Conservation (phyloP, 78 protist genomes). For the Speleostelium caveatum region DNA sequence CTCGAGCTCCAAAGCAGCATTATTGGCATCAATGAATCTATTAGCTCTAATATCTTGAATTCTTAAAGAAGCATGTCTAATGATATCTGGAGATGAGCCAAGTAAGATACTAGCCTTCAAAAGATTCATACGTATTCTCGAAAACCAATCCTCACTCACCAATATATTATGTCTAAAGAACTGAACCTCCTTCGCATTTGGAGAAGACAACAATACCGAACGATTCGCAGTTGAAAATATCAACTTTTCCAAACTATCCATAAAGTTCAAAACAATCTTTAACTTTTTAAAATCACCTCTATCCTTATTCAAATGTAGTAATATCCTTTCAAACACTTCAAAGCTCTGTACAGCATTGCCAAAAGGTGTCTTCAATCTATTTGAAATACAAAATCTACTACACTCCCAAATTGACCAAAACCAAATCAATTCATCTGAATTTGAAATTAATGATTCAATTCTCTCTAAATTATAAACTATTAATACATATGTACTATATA, state of each 20-base stretch:
- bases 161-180: constrained; percentile 45
- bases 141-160: constrained; percentile 78
- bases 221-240: constrained; percentile 68
- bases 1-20: constrained; percentile 44
- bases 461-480: constrained; percentile 1
- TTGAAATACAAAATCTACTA: constrained; percentile 44
- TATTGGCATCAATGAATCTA: constrained; percentile 29
- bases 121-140: constrained; percentile 44
- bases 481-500: too few relatives aligned
- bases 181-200: constrained; percentile 8
- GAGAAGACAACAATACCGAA: constrained; percentile 18
- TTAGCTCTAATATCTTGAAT: constrained; percentile 43
- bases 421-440: constrained; percentile 60
- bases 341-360: constrained; percentile 53
- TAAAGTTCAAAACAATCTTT: constrained; percentile 30
- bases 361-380: constrained; percentile 63
- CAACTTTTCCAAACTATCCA: constrained; percentile 56
- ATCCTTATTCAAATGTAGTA: constrained; percentile 41
- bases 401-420: constrained; percentile 70
- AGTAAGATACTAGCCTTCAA: constrained; percentile 37
- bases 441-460: constrained; percentile 14
- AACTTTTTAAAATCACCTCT: constrained; percentile 37
- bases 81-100: constrained; percentile 48
- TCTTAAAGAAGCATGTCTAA: constrained; percentile 48
- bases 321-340: constrained; percentile 36